These are phyloP conservation scores for Zygosaccharomyces pseudobailii DNA, from an alignment of 1,139 yeast genomes.

Conservation along the genomic window DNA sequence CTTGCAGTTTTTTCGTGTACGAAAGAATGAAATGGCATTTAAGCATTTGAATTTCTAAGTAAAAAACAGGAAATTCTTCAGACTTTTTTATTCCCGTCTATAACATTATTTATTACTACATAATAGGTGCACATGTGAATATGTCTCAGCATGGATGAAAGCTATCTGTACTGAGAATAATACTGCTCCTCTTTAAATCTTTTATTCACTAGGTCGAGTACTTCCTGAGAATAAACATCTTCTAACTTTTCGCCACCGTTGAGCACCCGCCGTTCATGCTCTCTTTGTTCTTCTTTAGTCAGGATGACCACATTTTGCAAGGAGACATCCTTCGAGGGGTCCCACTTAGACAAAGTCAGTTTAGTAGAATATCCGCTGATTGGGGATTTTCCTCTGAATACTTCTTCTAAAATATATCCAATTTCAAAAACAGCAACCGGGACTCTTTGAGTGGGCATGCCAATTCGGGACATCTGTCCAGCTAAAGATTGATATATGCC, in stretches of 20 bases:
- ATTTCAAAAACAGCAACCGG: constrained; percentile 72
- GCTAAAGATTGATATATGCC: constrained; percentile 76
- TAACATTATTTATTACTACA: background rate
- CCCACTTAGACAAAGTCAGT: constrained; percentile 80
- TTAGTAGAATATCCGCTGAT: constrained; percentile 80
- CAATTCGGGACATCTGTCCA: constrained; percentile 79
- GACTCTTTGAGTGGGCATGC: constrained; percentile 61
- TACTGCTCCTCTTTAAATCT: constrained; percentile 72
- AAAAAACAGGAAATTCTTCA: constrained; percentile 1
- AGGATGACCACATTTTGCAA: constrained; percentile 75
- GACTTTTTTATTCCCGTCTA: constrained; percentile 1
- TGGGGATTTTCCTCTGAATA: constrained; percentile 87
- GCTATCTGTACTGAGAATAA: constrained; percentile 54
- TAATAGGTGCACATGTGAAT: background rate
- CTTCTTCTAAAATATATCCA: constrained; percentile 84
- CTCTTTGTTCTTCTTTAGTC: constrained; percentile 81
- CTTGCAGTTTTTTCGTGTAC: constrained; percentile 91
- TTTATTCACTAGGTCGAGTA: constrained; percentile 51
- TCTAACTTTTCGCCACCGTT: constrained; percentile 56
- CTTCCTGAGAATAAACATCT: constrained; percentile 61
- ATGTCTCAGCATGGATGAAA: background rate
- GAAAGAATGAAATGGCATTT: constrained; percentile 72
- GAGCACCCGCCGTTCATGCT: constrained; percentile 70
- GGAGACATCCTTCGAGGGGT: constrained; percentile 50
- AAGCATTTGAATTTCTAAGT: constrained; percentile 44